A percentile compares a stretch with the other conserved stretches of the same genome.
Evolutionary conservation across 164 flowering plant genomes (phyloP).

Genomic region (Vitis labrusca): DNA sequence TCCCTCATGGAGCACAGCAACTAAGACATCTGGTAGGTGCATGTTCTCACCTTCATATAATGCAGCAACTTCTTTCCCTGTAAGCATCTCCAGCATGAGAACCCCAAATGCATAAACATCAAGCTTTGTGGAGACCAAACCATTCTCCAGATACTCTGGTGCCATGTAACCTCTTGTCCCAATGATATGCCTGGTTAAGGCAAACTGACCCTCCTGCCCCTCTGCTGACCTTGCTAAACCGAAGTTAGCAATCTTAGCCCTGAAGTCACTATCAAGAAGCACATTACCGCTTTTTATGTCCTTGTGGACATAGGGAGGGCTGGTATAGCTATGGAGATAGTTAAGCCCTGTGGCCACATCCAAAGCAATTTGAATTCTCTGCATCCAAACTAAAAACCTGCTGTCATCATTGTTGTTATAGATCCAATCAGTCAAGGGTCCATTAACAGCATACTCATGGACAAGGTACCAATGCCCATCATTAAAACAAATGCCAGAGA

Average conservation of each 20-base stretch:
- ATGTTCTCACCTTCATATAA: slow-evolving; percentile 24
- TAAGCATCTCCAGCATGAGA: slow-evolving; percentile 61
- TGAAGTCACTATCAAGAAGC: slow-evolving; percentile 56
- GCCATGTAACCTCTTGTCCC: slow-evolving; percentile 82
- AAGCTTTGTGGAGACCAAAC: slow-evolving; percentile 65
- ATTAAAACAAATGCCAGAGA: slow-evolving; percentile 49
- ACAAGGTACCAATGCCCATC: slow-evolving; percentile 66
- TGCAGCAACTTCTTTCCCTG: slow-evolving; percentile 59
- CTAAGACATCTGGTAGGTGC: slow-evolving; percentile 28
- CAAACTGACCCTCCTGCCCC: slow-evolving; percentile 42
- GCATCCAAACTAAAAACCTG: slow-evolving; percentile 53
- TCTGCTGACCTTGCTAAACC: slow-evolving; percentile 47
- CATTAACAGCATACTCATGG: slow-evolving; percentile 68
- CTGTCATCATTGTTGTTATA: slow-evolving; percentile 15
- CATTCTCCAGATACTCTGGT: slow-evolving; percentile 81
- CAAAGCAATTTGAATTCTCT: slow-evolving; percentile 59
- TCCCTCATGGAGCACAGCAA: slow-evolving; percentile 19
- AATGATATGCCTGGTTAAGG: slow-evolving; percentile 53
- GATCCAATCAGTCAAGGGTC: slow-evolving; percentile 71
- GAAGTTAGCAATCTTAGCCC: slow-evolving; percentile 77
- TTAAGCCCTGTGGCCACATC: slow-evolving; percentile 75
- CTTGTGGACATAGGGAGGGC: slow-evolving; percentile 74
- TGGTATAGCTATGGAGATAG: slow-evolving; percentile 70
- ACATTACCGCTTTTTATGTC: slow-evolving; percentile 62
- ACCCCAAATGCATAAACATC: slow-evolving; percentile 86